Evolutionary conservation across 75 land plant species (phyloP).

Genomic region (Chamaecyparis obtusa): DNA sequence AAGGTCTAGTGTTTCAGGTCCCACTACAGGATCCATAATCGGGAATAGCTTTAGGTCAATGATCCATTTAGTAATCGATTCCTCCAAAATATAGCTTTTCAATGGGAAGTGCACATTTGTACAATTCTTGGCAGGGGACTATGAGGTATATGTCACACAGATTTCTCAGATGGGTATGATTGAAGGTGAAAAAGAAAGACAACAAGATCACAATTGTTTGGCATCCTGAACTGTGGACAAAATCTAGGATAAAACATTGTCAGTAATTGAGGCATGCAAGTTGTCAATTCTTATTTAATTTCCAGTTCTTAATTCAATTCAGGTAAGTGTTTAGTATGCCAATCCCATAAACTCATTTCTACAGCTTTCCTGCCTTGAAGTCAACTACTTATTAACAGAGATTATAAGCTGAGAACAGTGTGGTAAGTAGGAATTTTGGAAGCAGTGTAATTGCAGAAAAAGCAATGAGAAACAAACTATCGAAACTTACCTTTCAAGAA

Average conservation of each 20-base stretch:
- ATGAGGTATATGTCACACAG: neutral
- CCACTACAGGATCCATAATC: too few species aligned
- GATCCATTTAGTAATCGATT: neutral
- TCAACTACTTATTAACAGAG: neutral
- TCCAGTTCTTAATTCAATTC: neutral
- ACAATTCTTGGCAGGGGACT: neutral
- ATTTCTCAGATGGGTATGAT: neutral
- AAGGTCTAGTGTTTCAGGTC: too few species aligned
- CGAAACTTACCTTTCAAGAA: conserved; percentile 77
- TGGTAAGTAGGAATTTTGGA: neutral
- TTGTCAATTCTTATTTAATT: neutral
- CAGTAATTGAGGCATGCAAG: neutral
- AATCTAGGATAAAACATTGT: too few species aligned
- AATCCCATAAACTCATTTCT: neutral
- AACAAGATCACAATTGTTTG: too few species aligned
- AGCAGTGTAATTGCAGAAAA: neutral
- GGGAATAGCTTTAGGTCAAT: too few species aligned
- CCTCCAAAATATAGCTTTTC: neutral
- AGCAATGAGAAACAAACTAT: neutral
- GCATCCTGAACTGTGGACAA: too few species aligned
- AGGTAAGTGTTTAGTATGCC: neutral
- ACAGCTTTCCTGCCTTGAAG: neutral
- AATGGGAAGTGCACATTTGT: neutral
- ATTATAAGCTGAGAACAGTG: neutral
- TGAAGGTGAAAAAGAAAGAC: too few species aligned